phyloP scores from a whole-genome alignment of 768 basidiomycete genomes.

The Rhizopogon salebrosus region DNA sequence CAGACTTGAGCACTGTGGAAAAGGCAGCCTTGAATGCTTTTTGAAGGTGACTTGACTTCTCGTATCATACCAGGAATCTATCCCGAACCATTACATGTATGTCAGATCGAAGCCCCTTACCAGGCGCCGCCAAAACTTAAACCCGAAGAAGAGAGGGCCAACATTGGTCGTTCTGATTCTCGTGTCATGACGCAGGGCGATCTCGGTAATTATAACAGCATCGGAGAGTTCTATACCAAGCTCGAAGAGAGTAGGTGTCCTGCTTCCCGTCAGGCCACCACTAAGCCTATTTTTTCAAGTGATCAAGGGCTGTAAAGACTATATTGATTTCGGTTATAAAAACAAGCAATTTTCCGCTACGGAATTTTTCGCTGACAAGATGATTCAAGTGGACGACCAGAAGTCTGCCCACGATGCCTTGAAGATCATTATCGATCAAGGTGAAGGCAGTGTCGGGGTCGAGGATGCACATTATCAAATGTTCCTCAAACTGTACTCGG shows the following conservation, averaged over 20 bases:
- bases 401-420: slow-evolving; percentile 8
- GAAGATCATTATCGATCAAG: slow-evolving; percentile 14
- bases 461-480: slow-evolving; percentile 13
- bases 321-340: slow-evolving; percentile 3
- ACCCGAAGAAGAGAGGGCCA: neutral
- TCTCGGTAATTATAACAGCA: neutral
- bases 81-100: neutral
- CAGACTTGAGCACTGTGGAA: slow-evolving; percentile 8
- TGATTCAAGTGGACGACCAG: slow-evolving; percentile 10
- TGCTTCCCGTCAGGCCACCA: slow-evolving; percentile 3
- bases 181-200: no score
- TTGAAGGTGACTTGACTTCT: slow-evolving; percentile 5
- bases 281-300: slow-evolving; percentile 2
- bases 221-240: slow-evolving; percentile 3
- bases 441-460: slow-evolving; percentile 14
- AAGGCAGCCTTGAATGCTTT: slow-evolving; percentile 11
- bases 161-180: neutral
- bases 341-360: slow-evolving; percentile 8
- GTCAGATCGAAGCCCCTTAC: slow-evolving; percentile 4
- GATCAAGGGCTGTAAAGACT: neutral
- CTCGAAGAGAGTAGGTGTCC: slow-evolving; percentile 1
- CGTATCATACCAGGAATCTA: neutral
- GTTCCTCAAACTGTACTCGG: slow-evolving; percentile 12
- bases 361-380: slow-evolving; percentile 11
- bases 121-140: neutral